These are phyloP conservation scores for Microstegium vimineum DNA, from an alignment of 176 grass and related monocot genomes.

Conservation along the genomic window DNA sequence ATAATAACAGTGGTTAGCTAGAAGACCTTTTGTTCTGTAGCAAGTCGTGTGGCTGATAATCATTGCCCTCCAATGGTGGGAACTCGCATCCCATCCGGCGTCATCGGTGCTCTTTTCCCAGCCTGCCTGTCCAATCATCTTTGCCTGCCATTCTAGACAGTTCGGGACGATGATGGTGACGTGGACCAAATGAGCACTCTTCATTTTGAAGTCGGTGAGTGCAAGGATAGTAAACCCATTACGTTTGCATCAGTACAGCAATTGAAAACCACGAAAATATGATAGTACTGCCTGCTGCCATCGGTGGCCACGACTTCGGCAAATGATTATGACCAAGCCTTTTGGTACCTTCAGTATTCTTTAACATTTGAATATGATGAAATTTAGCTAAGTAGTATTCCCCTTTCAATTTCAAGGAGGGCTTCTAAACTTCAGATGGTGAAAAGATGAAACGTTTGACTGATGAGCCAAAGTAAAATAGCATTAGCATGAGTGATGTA, in stretches of 20 bases:
- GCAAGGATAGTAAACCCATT: not conserved
- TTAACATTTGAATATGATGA: not conserved
- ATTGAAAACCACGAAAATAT: conserved; percentile 1
- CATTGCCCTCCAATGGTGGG: not conserved
- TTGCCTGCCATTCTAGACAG: conserved; percentile 4
- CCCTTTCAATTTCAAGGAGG: not conserved
- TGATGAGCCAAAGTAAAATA: not conserved
- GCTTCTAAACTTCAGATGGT: not conserved
- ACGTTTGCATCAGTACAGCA: conserved; percentile 41
- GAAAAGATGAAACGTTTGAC: not conserved
- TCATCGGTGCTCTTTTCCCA: conserved; percentile 7
- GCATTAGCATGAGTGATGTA: not conserved
- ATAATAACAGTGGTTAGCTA: not conserved
- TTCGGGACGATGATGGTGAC: not conserved
- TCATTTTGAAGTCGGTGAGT: conserved; percentile 14
- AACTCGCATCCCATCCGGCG: not conserved
- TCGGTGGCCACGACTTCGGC: not conserved
- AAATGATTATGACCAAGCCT: not conserved
- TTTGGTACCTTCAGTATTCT: not conserved
- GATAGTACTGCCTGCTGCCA: conserved; percentile 1
- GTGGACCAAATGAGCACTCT: conserved; percentile 8
- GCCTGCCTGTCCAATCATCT: conserved; percentile 10
- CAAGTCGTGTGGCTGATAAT: not conserved
- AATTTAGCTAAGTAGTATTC: not conserved
- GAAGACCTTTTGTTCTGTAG: not conserved